Evolutionary conservation across 2,329 filamentous ascomycete species (phyloP).

Genomic region (Colletotrichum chlorophyti): DNA sequence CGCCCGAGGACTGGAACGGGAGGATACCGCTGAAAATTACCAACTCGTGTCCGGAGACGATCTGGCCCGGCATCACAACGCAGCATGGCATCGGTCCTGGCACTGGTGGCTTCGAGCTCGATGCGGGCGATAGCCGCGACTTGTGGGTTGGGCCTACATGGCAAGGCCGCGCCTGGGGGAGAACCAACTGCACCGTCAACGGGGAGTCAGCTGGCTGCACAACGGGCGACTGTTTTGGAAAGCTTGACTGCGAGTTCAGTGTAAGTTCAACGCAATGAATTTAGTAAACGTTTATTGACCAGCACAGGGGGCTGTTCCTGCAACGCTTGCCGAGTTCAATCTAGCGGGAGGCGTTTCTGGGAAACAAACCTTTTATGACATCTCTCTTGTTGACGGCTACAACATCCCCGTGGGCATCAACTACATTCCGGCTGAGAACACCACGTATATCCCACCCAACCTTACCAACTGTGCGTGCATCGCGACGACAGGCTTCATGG

Average conservation of each 20-base stretch:
- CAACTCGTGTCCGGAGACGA: constrained; percentile 73
- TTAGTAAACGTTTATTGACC: neutral
- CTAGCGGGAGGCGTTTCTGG: constrained; percentile 68
- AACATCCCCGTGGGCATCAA: constrained; percentile 75
- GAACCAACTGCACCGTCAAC: constrained; percentile 83
- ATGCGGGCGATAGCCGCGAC: constrained; percentile 61
- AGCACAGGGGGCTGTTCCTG: constrained; percentile 72
- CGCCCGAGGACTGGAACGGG: constrained; percentile 41
- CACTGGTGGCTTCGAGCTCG: constrained; percentile 72
- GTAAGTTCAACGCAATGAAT: constrained; percentile 52
- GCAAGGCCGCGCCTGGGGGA: constrained; percentile 83
- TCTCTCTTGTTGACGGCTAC: constrained; percentile 85
- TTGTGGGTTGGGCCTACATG: constrained; percentile 75
- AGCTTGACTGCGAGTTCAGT: constrained; percentile 71
- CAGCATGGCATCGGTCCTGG: constrained; percentile 74
- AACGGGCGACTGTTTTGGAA: constrained; percentile 79
- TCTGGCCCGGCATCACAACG: constrained; percentile 80
- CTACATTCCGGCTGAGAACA: constrained; percentile 66
- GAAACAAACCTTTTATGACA: constrained; percentile 80
- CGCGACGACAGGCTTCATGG: constrained; percentile 69
- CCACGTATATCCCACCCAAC: constrained; percentile 74
- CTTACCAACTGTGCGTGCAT: constrained; percentile 80
- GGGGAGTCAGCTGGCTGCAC: constrained; percentile 70
- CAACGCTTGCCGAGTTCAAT: constrained; percentile 83
- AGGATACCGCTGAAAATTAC: constrained; percentile 69